Conservation (phyloP, 2,329 filamentous ascomycete genomes). For the Neofusicoccum kwambonambiense region DNA sequence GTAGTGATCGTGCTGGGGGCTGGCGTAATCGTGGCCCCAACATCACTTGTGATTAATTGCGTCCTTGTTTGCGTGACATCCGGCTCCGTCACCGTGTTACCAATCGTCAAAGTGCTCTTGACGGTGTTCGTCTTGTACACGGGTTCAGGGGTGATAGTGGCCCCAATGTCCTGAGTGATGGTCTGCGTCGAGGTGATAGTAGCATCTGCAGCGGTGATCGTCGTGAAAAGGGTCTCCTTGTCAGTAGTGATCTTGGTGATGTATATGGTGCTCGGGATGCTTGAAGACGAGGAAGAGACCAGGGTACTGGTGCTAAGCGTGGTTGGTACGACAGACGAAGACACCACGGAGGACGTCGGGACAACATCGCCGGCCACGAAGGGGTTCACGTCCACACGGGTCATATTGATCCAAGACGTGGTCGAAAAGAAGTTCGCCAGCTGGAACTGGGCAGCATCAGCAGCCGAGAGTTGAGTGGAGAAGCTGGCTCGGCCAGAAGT, state of each 20-base stretch:
- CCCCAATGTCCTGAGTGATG: constrained; percentile 27
- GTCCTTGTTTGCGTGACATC: constrained; percentile 22
- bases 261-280: constrained; percentile 25
- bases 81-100: constrained; percentile 23
- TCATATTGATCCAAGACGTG: constrained; percentile 45
- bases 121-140: constrained; percentile 22
- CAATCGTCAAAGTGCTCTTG: constrained; percentile 21
- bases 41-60: constrained; percentile 9
- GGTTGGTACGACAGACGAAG: constrained; percentile 25
- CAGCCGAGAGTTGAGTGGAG: constrained; percentile 23
- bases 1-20: neutral
- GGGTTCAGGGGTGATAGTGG: constrained; percentile 23
- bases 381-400: constrained; percentile 37
- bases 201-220: constrained; percentile 29
- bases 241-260: constrained; percentile 22
- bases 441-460: constrained; percentile 39
- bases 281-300: constrained; percentile 23
- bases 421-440: constrained; percentile 41
- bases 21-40: neutral
- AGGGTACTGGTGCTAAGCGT: constrained; percentile 22
- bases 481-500: constrained; percentile 36
- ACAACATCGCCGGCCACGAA: constrained; percentile 36
- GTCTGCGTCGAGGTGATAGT: constrained; percentile 27
- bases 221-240: constrained; percentile 28
- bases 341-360: constrained; percentile 26